Percentiles rank a stretch among this genome's conserved stretches.
Conservation (phyloP, 2,329 filamentous ascomycete genomes). For the Tolypocladium tropicale region DNA sequence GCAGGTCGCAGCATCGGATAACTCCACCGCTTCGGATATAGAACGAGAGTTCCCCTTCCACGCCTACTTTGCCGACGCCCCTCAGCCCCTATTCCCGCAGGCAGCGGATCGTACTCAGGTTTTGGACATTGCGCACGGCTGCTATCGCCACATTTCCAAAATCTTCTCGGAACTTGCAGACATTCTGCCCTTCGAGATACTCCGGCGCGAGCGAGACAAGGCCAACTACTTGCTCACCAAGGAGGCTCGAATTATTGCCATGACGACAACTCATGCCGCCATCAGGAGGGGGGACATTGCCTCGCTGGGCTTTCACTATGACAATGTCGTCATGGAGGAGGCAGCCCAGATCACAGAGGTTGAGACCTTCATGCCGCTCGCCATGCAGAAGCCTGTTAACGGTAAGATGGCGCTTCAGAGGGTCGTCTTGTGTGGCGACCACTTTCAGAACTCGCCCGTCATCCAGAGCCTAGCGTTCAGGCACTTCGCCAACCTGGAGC, state of each 20-base stretch:
- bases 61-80: conserved; percentile 75
- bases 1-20: conserved; percentile 40
- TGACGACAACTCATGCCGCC: conserved; percentile 97
- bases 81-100: conserved; percentile 71
- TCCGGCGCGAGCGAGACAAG: conserved; percentile 81
- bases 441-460: conserved; percentile 92
- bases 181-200: conserved; percentile 88
- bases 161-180: conserved; percentile 90
- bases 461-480: conserved; percentile 91
- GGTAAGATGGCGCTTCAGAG: conserved; percentile 71
- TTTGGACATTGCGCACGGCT: conserved; percentile 71
- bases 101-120: conserved; percentile 54
- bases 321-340: conserved; percentile 98
- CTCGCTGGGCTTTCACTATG: conserved; percentile 87
- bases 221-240: conserved; percentile 92
- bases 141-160: conserved; percentile 77
- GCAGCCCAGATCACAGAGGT: conserved; percentile 96
- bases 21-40: conserved; percentile 50
- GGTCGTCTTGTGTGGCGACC: conserved; percentile 87
- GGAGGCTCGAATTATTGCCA: conserved; percentile 94
- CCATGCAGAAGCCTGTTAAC: conserved; percentile 72
- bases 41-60: conserved; percentile 77
- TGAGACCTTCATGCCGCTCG: conserved; percentile 89
- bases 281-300: conserved; percentile 90
- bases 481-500: conserved; percentile 91